These are phyloP conservation scores for Phycomyces nitens DNA, from an alignment of 192 early-diverging fungal species.

Conservation along the genomic window DNA sequence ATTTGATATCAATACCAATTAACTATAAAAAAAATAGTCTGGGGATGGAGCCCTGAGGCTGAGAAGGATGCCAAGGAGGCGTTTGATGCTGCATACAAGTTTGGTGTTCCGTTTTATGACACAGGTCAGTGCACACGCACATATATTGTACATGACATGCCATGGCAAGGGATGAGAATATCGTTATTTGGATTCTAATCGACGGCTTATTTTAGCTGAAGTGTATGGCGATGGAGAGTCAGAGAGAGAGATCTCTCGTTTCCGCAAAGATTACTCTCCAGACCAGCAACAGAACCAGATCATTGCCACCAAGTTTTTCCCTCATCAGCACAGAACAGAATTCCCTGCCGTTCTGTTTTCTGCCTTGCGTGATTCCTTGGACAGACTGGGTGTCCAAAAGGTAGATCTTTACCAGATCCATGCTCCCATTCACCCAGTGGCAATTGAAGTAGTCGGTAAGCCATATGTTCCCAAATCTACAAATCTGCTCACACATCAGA, in stretches of 20 bases:
- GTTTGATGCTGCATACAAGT: slow-evolving; percentile 33
- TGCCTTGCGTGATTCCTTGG: slow-evolving; percentile 44
- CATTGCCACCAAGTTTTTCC: slow-evolving; percentile 51
- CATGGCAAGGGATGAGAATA: background rate
- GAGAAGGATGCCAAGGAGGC: slow-evolving; percentile 39
- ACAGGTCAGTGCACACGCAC: slow-evolving; percentile 22
- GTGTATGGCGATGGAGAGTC: slow-evolving; percentile 49
- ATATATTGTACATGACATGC: background rate
- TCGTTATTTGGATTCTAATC: slow-evolving; percentile 5
- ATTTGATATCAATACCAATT: no score
- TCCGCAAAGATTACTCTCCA: slow-evolving; percentile 27
- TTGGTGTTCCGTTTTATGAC: slow-evolving; percentile 47
- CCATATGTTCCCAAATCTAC: background rate
- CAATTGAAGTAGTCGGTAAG: slow-evolving; percentile 47
- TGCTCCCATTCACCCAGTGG: slow-evolving; percentile 41
- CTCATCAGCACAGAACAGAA: slow-evolving; percentile 32
- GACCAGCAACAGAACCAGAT: slow-evolving; percentile 26
- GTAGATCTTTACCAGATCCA: slow-evolving; percentile 53
- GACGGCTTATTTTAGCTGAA: slow-evolving; percentile 24
- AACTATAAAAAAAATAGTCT: no score
- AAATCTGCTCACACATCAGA: no score
- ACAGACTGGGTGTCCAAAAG: slow-evolving; percentile 38
- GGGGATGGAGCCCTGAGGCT: slow-evolving; percentile 42
- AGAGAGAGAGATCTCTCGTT: slow-evolving; percentile 34
- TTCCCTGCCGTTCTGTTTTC: slow-evolving; percentile 41